A percentile compares a stretch with the other conserved stretches of the same genome.
Evolutionary conservation across 2,329 filamentous ascomycete species (phyloP).

Genomic region (Phyllosticta citriasiana): DNA sequence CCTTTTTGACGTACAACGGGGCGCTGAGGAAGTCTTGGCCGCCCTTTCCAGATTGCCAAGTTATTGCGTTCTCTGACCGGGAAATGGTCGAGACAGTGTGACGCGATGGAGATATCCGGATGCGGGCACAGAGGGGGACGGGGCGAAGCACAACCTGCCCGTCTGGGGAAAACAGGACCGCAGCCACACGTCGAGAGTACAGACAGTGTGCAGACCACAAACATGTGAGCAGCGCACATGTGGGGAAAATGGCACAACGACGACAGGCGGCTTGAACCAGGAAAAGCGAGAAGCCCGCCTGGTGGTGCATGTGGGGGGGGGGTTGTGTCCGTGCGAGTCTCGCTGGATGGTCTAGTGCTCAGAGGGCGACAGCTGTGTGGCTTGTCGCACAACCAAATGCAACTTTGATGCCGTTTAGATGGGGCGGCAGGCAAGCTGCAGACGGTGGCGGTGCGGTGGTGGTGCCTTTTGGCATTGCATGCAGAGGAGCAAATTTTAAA

Average conservation of each 20-base stretch:
- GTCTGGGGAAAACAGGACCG: neutral
- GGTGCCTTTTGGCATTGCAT: neutral
- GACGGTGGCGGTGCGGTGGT: neutral
- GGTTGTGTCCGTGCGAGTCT: neutral
- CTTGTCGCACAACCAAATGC: neutral
- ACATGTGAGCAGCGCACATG: neutral
- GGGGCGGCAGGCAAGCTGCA: neutral
- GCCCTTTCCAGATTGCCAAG: neutral
- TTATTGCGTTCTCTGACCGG: neutral
- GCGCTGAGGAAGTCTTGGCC: neutral
- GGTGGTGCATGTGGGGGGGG: neutral
- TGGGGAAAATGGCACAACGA: neutral
- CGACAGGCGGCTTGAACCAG: neutral
- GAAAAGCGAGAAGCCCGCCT: neutral
- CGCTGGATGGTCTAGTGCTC: neutral
- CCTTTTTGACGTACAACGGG: neutral
- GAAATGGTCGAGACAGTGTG: neutral
- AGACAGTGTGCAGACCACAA: neutral
- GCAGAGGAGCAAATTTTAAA: neutral
- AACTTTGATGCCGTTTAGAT: neutral
- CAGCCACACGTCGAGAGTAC: neutral
- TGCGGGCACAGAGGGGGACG: neutral
- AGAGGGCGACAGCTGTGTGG: neutral
- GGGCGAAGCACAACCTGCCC: neutral
- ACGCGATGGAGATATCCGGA: neutral